Evolutionary conservation across 2,329 filamentous ascomycete species (phyloP).

Genomic region (Fusarium austroafricanum): DNA sequence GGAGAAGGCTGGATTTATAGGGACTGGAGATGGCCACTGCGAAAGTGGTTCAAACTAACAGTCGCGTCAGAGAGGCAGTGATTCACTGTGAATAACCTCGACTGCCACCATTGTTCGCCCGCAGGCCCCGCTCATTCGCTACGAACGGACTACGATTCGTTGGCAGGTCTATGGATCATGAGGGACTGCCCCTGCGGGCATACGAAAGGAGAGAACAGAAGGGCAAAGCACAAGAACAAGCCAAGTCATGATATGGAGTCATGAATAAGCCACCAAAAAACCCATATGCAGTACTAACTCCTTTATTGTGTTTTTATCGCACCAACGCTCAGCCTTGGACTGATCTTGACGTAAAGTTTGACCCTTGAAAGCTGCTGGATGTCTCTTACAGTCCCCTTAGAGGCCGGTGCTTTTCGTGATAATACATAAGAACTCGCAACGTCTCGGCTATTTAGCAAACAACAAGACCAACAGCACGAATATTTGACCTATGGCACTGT

Average conservation of each 20-base stretch:
- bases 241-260: neutral
- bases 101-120: rapidly evolving
- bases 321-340: too few relatives aligned
- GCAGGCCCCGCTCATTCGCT: neutral
- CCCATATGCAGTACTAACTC: too few relatives aligned
- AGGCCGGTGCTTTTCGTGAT: neutral
- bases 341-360: neutral
- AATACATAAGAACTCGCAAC: too few relatives aligned
- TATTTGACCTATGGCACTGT: too few relatives aligned
- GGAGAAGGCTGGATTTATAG: neutral
- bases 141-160: neutral
- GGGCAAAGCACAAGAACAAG: neutral
- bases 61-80: neutral
- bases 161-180: neutral
- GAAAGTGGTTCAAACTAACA: rapidly evolving
- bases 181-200: neutral
- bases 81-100: neutral
- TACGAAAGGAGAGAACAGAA: rapidly evolving
- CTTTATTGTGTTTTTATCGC: neutral
- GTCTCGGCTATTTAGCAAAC: too few relatives aligned
- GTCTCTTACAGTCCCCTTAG: neutral
- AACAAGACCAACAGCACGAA: too few relatives aligned
- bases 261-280: neutral
- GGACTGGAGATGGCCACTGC: rapidly evolving
- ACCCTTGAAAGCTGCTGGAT: neutral